Evolutionary conservation across 768 basidiomycete genomes (phyloP), one percentile per base, ranked within the genome.

Genomic region (Sarcodon sp.): DNA sequence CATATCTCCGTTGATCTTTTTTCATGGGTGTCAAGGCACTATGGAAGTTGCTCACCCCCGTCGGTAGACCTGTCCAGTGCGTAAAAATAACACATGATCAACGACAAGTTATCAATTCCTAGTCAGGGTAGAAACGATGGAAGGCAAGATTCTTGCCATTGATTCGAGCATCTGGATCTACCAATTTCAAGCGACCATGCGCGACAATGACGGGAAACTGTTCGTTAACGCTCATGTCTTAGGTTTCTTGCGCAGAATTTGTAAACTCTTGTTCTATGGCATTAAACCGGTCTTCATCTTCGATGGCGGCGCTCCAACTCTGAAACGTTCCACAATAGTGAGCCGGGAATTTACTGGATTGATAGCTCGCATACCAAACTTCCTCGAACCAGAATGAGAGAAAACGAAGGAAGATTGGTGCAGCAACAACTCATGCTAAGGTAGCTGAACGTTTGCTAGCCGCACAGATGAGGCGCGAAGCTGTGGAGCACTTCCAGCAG

Each of bases 121-220:
- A 12, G 34, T 51, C 58, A 94, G 92, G 64, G 71, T 98, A 47
- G 94, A 99, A 66, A 92, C 86, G 0, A 77, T 93, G 60, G 92
- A 93, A 58, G 92, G 91, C n/a, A 94, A 92, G 61, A 69, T 79
- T 8, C 79, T 99, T 68, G 96, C 96, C 3, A 98, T 99, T 48
- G 96, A 99, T 65, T 97, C 93, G 3, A 96, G 91, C 55, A 98
- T 99, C 53, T 99, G 96, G 96, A 81, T 99, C 47, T 99, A 99
- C 64, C 96, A 99, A 64, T 99, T 99, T 59, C 94, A 98, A 67
- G 93, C 94, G 16, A 97, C 96, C 7, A 97, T 98, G 93, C 80
- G 96, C 18, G 93, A 94, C 65, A 97, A 91, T 59, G 91, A 97
- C 50, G 96, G 96, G 27, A 79, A 82, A 18, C 87, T 76, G 10